Evolutionary conservation across 345 rosid species (phyloP).

Genomic region (Cardamine chenopodiifolia): DNA sequence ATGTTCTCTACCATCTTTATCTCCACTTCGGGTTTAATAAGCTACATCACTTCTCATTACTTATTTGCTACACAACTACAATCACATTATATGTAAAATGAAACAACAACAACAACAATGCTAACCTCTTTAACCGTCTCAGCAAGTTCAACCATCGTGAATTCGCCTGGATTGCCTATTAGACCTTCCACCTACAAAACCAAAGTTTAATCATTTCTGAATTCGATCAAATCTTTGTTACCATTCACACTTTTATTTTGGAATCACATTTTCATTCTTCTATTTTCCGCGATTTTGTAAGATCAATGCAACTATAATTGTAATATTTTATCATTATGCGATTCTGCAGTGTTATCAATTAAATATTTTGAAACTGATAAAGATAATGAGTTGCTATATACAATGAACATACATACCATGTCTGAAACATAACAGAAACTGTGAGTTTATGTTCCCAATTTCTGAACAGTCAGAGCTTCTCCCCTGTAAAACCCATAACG

Average conservation of each 20-base stretch:
- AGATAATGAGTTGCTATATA: neutral
- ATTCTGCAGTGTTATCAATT: no score
- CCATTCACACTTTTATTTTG: neutral
- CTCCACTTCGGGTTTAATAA: no score
- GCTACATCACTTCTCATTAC: no score
- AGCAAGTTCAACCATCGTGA: constrained; percentile 86
- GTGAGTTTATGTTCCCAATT: constrained; percentile 95
- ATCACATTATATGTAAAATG: no score
- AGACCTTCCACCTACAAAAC: constrained; percentile 56
- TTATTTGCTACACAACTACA: no score
- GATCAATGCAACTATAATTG: neutral
- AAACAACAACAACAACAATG: neutral
- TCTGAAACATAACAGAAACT: constrained; percentile 97
- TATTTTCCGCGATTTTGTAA: neutral
- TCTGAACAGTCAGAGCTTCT: constrained; percentile 87
- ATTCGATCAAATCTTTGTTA: neutral
- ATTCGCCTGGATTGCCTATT: constrained; percentile 95
- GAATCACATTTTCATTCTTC: no score
- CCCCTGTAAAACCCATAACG: constrained; percentile 50
- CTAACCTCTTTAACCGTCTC: constrained; percentile 88
- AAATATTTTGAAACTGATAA: neutral
- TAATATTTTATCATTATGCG: neutral
- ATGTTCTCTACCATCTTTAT: no score
- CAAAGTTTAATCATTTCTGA: neutral
- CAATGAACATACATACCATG: constrained; percentile 57